Conservation (phyloP, 2,329 filamentous ascomycete species). For the Cladobotryum protrusum region DNA sequence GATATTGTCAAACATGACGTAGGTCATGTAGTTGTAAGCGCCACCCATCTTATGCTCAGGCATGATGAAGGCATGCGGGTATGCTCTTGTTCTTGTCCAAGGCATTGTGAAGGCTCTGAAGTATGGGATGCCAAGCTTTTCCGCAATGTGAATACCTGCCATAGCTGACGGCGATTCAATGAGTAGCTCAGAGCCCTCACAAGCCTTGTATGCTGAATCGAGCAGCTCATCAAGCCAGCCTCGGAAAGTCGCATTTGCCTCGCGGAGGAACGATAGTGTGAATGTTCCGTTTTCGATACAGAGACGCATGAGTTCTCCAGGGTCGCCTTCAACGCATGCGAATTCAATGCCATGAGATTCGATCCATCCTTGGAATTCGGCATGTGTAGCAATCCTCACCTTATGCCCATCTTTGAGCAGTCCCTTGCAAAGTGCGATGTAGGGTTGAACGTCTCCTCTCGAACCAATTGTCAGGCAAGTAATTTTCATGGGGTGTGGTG, state of each 20-base stretch:
- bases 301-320: slow-evolving; percentile 87
- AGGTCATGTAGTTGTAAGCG: slow-evolving; percentile 90
- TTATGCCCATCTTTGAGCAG: slow-evolving; percentile 81
- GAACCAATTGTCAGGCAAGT: slow-evolving; percentile 96
- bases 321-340: slow-evolving; percentile 79
- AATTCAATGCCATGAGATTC: slow-evolving; percentile 93
- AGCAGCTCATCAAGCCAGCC: slow-evolving; percentile 93
- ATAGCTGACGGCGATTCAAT: slow-evolving; percentile 96
- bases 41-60: slow-evolving; percentile 92
- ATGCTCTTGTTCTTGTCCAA: slow-evolving; percentile 91
- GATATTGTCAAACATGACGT: slow-evolving; percentile 92
- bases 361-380: slow-evolving; percentile 84
- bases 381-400: slow-evolving; percentile 83
- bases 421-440: slow-evolving; percentile 92
- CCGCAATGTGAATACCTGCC: slow-evolving; percentile 95
- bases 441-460: slow-evolving; percentile 92
- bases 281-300: slow-evolving; percentile 98
- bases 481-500: slow-evolving; percentile 68
- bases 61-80: slow-evolving; percentile 93
- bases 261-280: slow-evolving; percentile 80
- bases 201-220: slow-evolving; percentile 73
- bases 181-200: slow-evolving; percentile 78
- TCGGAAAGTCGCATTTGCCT: slow-evolving; percentile 81
- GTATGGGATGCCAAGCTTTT: slow-evolving; percentile 87
- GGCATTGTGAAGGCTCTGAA: slow-evolving; percentile 98